Evolutionary conservation across 1,284 basidiomycete genomes (phyloP), one percentile per base, ranked within the genome.

Genomic region (Stygiomarasmius scandens): DNA sequence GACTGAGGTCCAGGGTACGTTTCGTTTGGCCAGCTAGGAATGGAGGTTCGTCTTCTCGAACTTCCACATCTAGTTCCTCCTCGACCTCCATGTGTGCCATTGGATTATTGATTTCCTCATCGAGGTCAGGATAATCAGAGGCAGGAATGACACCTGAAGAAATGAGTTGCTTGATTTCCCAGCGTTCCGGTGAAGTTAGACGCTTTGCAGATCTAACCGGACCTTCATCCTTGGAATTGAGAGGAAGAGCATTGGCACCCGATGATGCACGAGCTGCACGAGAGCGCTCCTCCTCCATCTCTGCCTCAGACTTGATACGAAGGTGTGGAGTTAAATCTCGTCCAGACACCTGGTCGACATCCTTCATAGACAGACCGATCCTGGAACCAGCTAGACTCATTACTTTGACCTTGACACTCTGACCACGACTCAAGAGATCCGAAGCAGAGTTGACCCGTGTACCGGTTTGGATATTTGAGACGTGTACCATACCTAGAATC

Each of bases 101-200:
- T 1, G 91, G 86, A 63, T 90, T 88, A 59, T 77, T 82, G 67
- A 93, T 87, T 66, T 97, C 95, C 65, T 98, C 96, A 64, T 98
- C 92, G 27, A 99, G 79, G 59, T 99, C 95, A 2, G 96, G 96
- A 69, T 98, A 98, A 74, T 99, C 97, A 11, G 93, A 90, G 6
- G 96, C 91, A 65, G 90, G 89, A 48, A 98, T 86, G 4, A 89
- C 92, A 49, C 97, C 97, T 43, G 95, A 97, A 0, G 97, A 94
- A 61, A 99, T 98, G 58, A 99, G 85, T 72, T 99, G 97, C 72
- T 98, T 98, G 73, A 99, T 93, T 77, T 99, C 97, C 94, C 96
- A 99, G 22, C 97, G 86, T 73, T 99, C 97, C 0, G 97, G 97
- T 24, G 93, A 96, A 1, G 96, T 96, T 56, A 99, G 77, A 16